Base-by-base conservation (phyloP, 2,329 filamentous ascomycete species). In the Cordyceps fumosorosea region DNA sequence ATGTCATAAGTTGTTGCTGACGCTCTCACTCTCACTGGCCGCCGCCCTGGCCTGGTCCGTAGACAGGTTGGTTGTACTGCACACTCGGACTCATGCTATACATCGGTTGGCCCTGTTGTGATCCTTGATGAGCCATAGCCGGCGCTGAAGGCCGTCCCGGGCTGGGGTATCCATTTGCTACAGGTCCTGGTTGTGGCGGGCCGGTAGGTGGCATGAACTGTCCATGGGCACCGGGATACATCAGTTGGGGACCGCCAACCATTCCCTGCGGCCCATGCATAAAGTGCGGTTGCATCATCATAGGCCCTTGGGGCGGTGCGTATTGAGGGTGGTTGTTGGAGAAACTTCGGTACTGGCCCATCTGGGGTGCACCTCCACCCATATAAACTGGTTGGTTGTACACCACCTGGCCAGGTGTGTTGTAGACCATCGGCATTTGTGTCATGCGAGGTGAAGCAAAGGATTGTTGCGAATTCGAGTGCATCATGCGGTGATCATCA, bases 111-210 rank as follows among this genome's bases (percentile, higher is more conserved):
- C 93, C 92, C 73, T 96, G 93, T 70, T 97, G 93, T 32, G 93
- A 97, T 61, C 91, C 91, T 76, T 96, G 91, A 67, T 93, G 93
- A 69, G 88, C 90, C 93, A 98, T 98, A 87, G 96, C 91, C 2
- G 91, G 88, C 14, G 95, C 91, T 22, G 80, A 73, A 32, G 88
- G 87, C 54, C 92, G 85, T 62, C 91, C 87, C 1, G 93, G 93
- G 72, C 93, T 97, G n/a, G 91, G 90, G 70, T 90, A 96, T 18
- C 91, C 91, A 68, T 88, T 89, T 8, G 84, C 81, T 50, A 84
- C 89, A 22, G 88, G 85, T 60, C 86, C 82, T 10, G 78, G 75
- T 66, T 85, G 84, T 32, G 82, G 84, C 20, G 81, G 81, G 2
- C 80, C 81, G 47, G 78, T 77, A 7, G 81, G 79, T 37, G 75